These are phyloP conservation scores for Yamadazyma buinensis DNA, from an alignment of 1,139 yeast species.

Conservation along the genomic window DNA sequence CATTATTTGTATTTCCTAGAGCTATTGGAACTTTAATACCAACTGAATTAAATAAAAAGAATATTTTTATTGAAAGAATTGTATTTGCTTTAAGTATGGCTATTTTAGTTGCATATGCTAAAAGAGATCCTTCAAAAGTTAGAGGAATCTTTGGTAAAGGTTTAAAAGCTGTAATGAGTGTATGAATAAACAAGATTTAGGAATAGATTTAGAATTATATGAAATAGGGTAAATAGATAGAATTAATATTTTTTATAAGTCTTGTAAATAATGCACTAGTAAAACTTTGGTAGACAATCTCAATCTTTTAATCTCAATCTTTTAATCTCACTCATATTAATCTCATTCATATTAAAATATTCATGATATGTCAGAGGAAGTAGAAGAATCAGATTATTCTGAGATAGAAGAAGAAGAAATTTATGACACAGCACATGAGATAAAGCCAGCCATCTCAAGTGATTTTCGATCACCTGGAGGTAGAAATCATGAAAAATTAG, in stretches of 20 bases:
- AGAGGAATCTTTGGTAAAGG: conserved; percentile 38
- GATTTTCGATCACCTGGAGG: conserved; percentile 8
- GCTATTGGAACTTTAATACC: conserved; percentile 35
- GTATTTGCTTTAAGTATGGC: conserved; percentile 33
- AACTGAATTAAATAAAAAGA: conserved; percentile 21
- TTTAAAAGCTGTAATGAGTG: conserved; percentile 13
- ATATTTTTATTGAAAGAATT: conserved; percentile 25
- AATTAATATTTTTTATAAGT: too few species aligned
- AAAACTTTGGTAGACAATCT: too few species aligned
- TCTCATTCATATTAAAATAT: neutral
- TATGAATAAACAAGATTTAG: neutral
- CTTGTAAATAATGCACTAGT: too few species aligned
- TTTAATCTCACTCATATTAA: too few species aligned
- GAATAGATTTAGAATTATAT: too few species aligned
- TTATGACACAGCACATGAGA: conserved; percentile 4
- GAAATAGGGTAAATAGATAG: too few species aligned
- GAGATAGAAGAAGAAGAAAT: conserved; percentile 2
- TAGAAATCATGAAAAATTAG: conserved; percentile 5
- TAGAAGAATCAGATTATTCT: conserved; percentile 5
- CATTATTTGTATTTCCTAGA: conserved; percentile 36
- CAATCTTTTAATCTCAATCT: too few species aligned
- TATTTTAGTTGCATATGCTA: conserved; percentile 29
- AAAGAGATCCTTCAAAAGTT: conserved; percentile 23
- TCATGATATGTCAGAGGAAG: conserved; percentile 3
- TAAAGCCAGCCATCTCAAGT: conserved; percentile 4